Evolutionary conservation across 257 asterid species (phyloP).

Genomic region (Salvia rosmarinus): DNA sequence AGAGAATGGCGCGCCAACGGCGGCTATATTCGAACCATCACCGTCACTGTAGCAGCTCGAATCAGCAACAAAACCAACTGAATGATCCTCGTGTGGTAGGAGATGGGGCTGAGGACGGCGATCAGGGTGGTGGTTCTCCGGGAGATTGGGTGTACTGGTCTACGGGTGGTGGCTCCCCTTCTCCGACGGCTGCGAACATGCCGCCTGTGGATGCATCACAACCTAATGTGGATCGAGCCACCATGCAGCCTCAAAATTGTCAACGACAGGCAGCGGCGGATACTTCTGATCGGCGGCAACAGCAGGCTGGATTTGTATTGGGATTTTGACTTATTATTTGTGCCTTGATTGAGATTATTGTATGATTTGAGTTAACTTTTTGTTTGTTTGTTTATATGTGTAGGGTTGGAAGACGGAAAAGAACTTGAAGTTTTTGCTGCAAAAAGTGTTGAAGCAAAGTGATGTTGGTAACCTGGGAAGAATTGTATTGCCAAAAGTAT

Average conservation of each 20-base stretch:
- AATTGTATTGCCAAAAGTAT: conserved; percentile 93
- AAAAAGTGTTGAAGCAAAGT: conserved; percentile 97
- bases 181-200: conserved; percentile 27
- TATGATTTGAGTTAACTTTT: neutral
- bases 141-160: conserved; percentile 65
- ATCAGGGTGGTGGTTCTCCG: conserved; percentile 26
- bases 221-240: conserved; percentile 31
- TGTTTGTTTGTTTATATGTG: neutral
- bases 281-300: conserved; percentile 46
- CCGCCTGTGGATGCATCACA: conserved; percentile 41
- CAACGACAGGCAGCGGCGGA: conserved; percentile 41
- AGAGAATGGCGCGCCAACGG: conserved; percentile 89
- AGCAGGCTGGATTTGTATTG: conserved; percentile 40
- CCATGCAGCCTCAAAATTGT: conserved; percentile 40
- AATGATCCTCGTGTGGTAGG: conserved; percentile 33
- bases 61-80: conserved; percentile 38
- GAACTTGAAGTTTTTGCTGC: conserved; percentile 84
- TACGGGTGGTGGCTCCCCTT: conserved; percentile 25
- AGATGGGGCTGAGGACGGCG: conserved; percentile 33
- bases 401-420: conserved; percentile 70
- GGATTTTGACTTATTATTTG: neutral
- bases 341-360: neutral
- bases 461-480: conserved; percentile 96
- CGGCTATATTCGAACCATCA: conserved; percentile 50
- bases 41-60: conserved; percentile 40